Evolutionary conservation across 2,329 filamentous ascomycete genomes (phyloP), one percentile per base, ranked within the genome.

Genomic region (Didymella sp.): DNA sequence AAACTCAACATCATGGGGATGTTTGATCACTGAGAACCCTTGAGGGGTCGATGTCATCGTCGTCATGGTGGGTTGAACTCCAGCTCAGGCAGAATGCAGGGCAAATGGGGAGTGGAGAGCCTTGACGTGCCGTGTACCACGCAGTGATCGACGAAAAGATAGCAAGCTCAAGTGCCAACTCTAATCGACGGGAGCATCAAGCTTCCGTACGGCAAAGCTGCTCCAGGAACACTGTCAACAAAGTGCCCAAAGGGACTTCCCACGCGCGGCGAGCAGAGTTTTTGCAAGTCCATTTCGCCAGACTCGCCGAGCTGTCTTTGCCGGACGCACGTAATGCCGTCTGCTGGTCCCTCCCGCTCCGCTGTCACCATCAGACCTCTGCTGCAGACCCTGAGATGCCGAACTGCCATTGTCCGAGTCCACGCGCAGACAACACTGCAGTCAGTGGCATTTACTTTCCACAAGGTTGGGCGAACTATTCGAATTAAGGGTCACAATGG

Each of bases 121-220:
- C 62, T 55, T 55, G 44, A 61, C 59, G 58, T 55, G 58, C 60
- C 41, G 61, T 65, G 56, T 60, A 67, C 65, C 47, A 54, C 48
- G 48, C 43, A 56, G 55, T 50, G 58, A 65, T 65, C 59, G 58
- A 61, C 66, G 33, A 59, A 64, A 64, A 59, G 37, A 59, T 50
- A 55, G 52, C 56, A 56, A 51, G 27, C 48, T 40, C 60, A 59
- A 63, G 47, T 28, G 43, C 57, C 52, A 65, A 62, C 61, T 64
- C 55, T 63, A 61, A 38, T 30, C 37, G 47, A 51, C 49, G 43
- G 42, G n/a, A 49, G 44, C 53, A 42, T 51, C 28, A 35, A 45
- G 31, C 37, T 27, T 51, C 35, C 51, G 57, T 56, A 56, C 63
- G 62, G 53, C 63, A 62, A 58, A 67, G 49, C 62, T 63, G 59